A percentile compares a stretch with the other conserved stretches of the same genome.
Evolutionary conservation across 352 stramenopile genomes (phyloP).

Genomic region (Globisporangium irregulare): DNA sequence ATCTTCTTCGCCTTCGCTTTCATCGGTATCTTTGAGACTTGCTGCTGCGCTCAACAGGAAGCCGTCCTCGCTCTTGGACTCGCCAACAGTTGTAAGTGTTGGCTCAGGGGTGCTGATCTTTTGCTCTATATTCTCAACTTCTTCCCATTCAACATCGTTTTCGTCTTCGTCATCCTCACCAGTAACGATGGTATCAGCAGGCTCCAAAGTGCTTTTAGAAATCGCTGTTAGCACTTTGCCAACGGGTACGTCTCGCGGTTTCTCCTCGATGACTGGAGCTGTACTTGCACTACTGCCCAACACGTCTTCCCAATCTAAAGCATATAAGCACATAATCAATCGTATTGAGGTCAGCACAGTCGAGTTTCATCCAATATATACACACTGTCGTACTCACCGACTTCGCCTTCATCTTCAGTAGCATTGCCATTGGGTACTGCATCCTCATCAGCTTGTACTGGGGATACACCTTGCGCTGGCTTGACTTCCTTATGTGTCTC

Average conservation of each 20-base stretch:
- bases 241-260: not conserved
- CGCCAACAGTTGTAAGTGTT: not conserved
- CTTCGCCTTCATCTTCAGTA: conserved; percentile 38
- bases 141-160: conserved; percentile 52
- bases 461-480: not conserved
- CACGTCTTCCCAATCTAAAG: conserved; percentile 37
- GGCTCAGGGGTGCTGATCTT: not conserved
- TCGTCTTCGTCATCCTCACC: conserved; percentile 22
- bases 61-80: not conserved
- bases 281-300: not conserved
- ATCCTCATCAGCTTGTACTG: conserved; percentile 2
- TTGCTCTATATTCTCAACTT: conserved; percentile 18
- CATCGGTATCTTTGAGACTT: conserved; percentile 9
- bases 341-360: not conserved
- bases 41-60: no score
- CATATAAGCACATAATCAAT: not conserved
- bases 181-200: not conserved
- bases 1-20: conserved; percentile 8
- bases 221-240: not conserved
- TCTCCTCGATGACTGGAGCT: conserved; percentile 1
- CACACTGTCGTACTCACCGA: conserved; percentile 32
- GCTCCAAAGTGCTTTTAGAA: not conserved
- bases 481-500: conserved; percentile 7
- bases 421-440: not conserved
- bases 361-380: not conserved